phyloP scores from a whole-genome alignment of 139 green algal species.

The Ettlia oleoabundans region DNA sequence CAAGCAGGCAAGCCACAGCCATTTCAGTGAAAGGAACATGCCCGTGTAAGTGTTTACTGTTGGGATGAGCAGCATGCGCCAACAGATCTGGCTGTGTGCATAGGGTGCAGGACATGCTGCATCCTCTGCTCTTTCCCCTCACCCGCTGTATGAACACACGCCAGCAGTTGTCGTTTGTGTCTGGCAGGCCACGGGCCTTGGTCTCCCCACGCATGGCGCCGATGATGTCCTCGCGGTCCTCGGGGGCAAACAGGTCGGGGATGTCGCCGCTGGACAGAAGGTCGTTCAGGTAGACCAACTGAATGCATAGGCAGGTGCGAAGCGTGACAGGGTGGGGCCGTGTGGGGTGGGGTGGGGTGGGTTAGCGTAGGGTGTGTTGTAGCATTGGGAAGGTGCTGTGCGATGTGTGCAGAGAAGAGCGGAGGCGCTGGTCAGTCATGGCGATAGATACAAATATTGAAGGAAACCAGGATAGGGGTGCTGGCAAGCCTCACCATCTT shows the following conservation, averaged over 20 bases:
- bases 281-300: conserved; percentile 89
- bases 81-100: too few relatives aligned
- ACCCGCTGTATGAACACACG: conserved; percentile 81
- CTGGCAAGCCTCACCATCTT: conserved; percentile 71
- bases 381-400: background rate
- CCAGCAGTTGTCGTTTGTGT: conserved; percentile 89
- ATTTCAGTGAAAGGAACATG: too few relatives aligned
- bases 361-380: background rate
- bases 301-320: background rate
- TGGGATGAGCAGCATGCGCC: too few relatives aligned
- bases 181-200: conserved; percentile 80
- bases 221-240: conserved; percentile 92
- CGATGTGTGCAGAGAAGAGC: background rate
- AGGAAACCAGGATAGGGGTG: too few relatives aligned
- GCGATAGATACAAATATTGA: too few relatives aligned
- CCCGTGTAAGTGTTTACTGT: too few relatives aligned
- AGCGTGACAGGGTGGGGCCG: background rate
- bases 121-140: background rate
- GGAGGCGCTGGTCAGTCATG: too few relatives aligned
- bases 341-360: background rate
- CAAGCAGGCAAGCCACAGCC: too few relatives aligned
- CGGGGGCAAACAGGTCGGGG: conserved; percentile 84
- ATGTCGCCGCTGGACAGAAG: conserved; percentile 87
- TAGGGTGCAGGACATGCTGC: background rate
- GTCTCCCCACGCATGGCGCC: conserved; percentile 83